phyloP scores from a whole-genome alignment of 2,329 filamentous ascomycete genomes.

The Colletotrichum simmondsii region DNA sequence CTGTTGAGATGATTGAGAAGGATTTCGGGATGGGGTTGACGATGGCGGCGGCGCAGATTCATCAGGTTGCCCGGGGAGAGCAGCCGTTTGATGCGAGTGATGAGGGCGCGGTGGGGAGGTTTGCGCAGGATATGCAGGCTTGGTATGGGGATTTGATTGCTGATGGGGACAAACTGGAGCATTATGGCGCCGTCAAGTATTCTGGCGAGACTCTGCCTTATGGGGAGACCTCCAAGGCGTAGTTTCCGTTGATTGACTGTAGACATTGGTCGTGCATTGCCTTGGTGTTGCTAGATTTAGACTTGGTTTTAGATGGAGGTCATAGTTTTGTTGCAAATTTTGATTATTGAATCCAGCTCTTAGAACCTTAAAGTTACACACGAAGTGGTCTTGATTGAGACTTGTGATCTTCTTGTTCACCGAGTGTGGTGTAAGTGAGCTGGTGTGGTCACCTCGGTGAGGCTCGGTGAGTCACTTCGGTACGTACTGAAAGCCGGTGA shows the following conservation, averaged over 20 bases:
- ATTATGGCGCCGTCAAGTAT: conserved; percentile 37
- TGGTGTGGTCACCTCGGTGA: neutral
- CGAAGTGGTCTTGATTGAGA: neutral
- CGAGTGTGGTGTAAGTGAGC: too few relatives aligned
- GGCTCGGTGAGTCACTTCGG: neutral
- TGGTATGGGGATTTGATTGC: conserved; percentile 38
- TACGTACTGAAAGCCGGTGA: neutral
- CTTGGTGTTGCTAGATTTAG: neutral
- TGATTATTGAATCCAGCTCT: neutral
- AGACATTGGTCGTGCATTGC: neutral
- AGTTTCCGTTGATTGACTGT: neutral
- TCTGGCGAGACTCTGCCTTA: conserved; percentile 31
- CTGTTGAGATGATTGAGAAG: conserved; percentile 15
- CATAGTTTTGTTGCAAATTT: too few relatives aligned
- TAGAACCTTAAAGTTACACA: neutral
- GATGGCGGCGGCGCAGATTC: conserved; percentile 12
- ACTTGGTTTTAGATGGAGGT: neutral
- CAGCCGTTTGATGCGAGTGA: conserved; percentile 43
- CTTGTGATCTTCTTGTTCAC: neutral
- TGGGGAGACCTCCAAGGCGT: neutral
- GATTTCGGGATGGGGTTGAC: conserved; percentile 4
- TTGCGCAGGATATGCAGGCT: conserved; percentile 37
- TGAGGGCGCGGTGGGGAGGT: conserved; percentile 32
- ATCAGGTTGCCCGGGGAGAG: conserved; percentile 13
- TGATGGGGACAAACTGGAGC: conserved; percentile 43